Percentiles rank a stretch among this genome's conserved stretches.
Conservation (phyloP, 2,329 filamentous ascomycete genomes). For the Stachybotrys elegans region DNA sequence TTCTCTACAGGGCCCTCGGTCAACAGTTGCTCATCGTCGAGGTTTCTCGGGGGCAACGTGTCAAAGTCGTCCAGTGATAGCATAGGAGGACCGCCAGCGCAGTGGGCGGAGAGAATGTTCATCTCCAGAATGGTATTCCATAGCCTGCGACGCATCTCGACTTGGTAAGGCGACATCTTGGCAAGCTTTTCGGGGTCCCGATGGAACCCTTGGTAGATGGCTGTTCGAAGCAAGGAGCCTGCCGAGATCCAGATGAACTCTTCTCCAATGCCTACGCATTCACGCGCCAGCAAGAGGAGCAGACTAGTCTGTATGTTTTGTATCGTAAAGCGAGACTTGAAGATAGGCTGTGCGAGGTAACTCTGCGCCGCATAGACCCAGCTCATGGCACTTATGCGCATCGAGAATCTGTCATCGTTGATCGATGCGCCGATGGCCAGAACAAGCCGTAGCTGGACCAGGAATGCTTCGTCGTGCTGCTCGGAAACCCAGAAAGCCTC, state of each 20-base stretch:
- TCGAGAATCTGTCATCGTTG: slow-evolving; percentile 38
- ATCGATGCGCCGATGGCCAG: slow-evolving; percentile 46
- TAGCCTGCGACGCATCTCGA: slow-evolving; percentile 50
- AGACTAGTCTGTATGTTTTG: slow-evolving; percentile 46
- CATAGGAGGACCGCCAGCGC: slow-evolving; percentile 45
- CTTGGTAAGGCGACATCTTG: slow-evolving; percentile 39
- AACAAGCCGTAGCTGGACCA: slow-evolving; percentile 49
- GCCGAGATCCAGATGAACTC: slow-evolving; percentile 49
- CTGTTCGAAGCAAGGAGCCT: slow-evolving; percentile 45
- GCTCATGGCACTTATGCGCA: slow-evolving; percentile 36
- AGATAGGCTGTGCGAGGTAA: slow-evolving; percentile 41
- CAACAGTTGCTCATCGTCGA: slow-evolving; percentile 47
- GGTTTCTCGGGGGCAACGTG: slow-evolving; percentile 41
- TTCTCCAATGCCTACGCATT: slow-evolving; percentile 39
- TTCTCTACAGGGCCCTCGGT: slow-evolving; percentile 22
- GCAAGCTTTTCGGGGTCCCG: slow-evolving; percentile 47
- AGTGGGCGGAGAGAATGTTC: slow-evolving; percentile 44
- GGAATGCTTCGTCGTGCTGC: slow-evolving; percentile 34
- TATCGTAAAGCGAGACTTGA: slow-evolving; percentile 45
- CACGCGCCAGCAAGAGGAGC: slow-evolving; percentile 44
- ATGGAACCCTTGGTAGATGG: slow-evolving; percentile 55
- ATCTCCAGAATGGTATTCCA: slow-evolving; percentile 54
- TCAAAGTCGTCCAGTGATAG: slow-evolving; percentile 44
- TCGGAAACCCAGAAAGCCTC: slow-evolving; percentile 42
- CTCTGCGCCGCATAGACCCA: slow-evolving; percentile 50